Percentiles rank a stretch among this genome's conserved stretches.
Conservation (phyloP, 1,139 yeast species). For the Sugiyamaella castrensis region DNA sequence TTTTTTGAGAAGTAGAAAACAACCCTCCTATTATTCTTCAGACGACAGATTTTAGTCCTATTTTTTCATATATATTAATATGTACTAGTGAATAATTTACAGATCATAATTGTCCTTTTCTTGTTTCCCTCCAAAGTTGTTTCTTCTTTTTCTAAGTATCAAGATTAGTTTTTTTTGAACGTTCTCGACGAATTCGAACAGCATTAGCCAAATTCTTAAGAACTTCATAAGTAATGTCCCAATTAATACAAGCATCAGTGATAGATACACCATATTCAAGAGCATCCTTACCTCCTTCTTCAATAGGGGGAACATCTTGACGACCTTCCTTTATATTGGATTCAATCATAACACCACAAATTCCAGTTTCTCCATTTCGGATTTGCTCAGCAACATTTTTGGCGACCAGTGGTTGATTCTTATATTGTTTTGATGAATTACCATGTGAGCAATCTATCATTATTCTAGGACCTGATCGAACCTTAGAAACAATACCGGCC, state of each 20-base stretch:
- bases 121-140: not conserved
- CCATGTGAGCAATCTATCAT: slow-evolving; percentile 99
- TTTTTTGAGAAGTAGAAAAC: too few relatives aligned
- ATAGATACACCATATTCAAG: slow-evolving; percentile 90
- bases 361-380: slow-evolving; percentile 65
- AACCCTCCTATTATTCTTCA: too few relatives aligned
- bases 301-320: slow-evolving; percentile 76
- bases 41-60: too few relatives aligned
- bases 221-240: slow-evolving; percentile 78
- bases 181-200: slow-evolving; percentile 62
- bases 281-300: slow-evolving; percentile 64
- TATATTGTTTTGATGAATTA: slow-evolving; percentile 84
- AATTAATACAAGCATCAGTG: slow-evolving; percentile 93
- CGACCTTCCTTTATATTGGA: slow-evolving; percentile 88
- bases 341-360: slow-evolving; percentile 97
- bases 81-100: too few relatives aligned
- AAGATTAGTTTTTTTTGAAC: slow-evolving; percentile 8
- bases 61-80: too few relatives aligned
- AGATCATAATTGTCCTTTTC: not conserved
- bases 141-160: not conserved
- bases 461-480: slow-evolving; percentile 53
- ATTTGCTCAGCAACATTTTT: slow-evolving; percentile 74
- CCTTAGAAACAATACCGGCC: slow-evolving; percentile 51
- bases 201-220: slow-evolving; percentile 72
- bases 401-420: slow-evolving; percentile 93